Percentiles rank a stretch among this genome's conserved stretches.
These are phyloP conservation scores for Aspergillus pseudoviridinutans DNA, from an alignment of 2,329 filamentous ascomycete genomes.

Conservation along the genomic window DNA sequence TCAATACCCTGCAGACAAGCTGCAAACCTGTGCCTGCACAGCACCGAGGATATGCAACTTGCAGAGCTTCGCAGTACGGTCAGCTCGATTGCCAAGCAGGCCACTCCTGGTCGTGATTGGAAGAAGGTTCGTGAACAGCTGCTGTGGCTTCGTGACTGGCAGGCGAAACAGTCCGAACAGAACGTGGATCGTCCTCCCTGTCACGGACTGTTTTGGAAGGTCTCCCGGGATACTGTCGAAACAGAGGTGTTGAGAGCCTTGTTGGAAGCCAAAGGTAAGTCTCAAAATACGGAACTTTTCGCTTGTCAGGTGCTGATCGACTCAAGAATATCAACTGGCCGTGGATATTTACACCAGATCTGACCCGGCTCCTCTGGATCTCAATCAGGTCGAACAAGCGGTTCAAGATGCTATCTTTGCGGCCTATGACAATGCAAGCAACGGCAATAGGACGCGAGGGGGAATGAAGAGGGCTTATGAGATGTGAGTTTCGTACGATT, in stretches of 20 bases:
- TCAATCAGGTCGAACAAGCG: constrained; percentile 48
- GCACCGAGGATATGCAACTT: constrained; percentile 50
- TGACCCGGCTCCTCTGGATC: constrained; percentile 34
- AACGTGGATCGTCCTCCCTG: constrained; percentile 29
- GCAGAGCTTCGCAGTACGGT: constrained; percentile 52
- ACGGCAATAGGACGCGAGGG: constrained; percentile 60
- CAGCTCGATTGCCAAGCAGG: constrained; percentile 41
- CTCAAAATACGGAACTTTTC: not conserved
- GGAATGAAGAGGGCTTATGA: constrained; percentile 60
- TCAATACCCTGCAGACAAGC: constrained; percentile 33
- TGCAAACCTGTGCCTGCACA: constrained; percentile 51
- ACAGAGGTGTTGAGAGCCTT: constrained; percentile 55
- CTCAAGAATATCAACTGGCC: constrained; percentile 39
- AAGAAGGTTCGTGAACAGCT: constrained; percentile 46
- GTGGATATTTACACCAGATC: constrained; percentile 38
- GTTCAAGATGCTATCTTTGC: constrained; percentile 51
- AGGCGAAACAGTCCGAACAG: constrained; percentile 25
- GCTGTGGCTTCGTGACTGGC: constrained; percentile 61
- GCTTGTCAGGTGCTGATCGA: constrained; percentile 10
- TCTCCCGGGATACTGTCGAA: constrained; percentile 49
- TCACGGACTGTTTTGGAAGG: constrained; percentile 46
- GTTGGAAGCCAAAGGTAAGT: constrained; percentile 44
- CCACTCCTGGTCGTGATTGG: constrained; percentile 49
- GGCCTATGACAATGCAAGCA: constrained; percentile 62
- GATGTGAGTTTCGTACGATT: constrained; percentile 38